These are phyloP conservation scores for Capsella bursapastoris DNA, from an alignment of 345 rosid genomes.

Conservation along the genomic window DNA sequence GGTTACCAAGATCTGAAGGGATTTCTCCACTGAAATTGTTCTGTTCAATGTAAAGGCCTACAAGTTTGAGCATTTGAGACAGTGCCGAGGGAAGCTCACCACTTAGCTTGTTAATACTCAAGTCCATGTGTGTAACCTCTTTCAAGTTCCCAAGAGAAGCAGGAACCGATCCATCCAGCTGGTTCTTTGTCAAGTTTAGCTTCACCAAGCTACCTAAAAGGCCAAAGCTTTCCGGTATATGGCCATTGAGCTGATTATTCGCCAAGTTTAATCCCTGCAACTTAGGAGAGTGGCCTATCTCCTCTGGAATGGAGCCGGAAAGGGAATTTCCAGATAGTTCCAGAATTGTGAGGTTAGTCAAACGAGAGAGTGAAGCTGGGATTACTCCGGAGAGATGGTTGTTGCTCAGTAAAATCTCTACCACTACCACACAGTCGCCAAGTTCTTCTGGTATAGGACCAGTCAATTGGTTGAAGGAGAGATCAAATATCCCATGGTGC, in stretches of 20 bases:
- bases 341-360: constrained; percentile 69
- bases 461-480: constrained; percentile 67
- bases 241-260: constrained; percentile 69
- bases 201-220: constrained; percentile 67
- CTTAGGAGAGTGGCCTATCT: constrained; percentile 60
- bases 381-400: constrained; percentile 76
- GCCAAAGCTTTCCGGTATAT: constrained; percentile 74
- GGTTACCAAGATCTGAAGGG: constrained; percentile 63
- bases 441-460: constrained; percentile 76
- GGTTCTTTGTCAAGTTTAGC: constrained; percentile 73
- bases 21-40: constrained; percentile 67
- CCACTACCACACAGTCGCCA: constrained; percentile 71
- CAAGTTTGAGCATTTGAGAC: constrained; percentile 66
- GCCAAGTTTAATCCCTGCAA: constrained; percentile 87
- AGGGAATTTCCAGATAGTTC: constrained; percentile 77
- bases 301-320: constrained; percentile 66
- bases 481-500: constrained; percentile 82
- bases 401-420: constrained; percentile 66
- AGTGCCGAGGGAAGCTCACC: constrained; percentile 68
- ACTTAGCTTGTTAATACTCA: constrained; percentile 66
- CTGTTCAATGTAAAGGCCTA: constrained; percentile 72
- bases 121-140: constrained; percentile 78
- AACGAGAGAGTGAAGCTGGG: constrained; percentile 69
- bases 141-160: constrained; percentile 68
- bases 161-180: constrained; percentile 65